Base-by-base conservation (phyloP, 805 yeast species). In the Maudiozyma turicensis region DNA sequence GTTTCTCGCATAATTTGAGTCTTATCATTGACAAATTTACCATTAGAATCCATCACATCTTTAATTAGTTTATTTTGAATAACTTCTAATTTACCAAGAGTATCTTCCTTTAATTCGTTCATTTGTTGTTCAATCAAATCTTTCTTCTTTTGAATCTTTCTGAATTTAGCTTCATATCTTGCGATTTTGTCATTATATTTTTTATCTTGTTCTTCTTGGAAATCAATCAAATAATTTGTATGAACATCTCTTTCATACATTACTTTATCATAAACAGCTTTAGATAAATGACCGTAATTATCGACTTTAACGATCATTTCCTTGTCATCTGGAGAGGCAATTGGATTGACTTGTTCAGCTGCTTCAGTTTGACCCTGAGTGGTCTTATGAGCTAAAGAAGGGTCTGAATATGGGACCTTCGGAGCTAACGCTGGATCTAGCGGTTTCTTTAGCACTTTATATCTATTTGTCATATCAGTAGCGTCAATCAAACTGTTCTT, bases 251-350 rank as follows among this genome's bases (percentile, higher is more conserved):
- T 53, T 7, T 63, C 59, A 43, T 57, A 61, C 9, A 52, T 44
- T 9, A 62, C 45, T 45, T 56, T 55, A 45, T 65, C 68, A 47
- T 60, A 59, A 5, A 65, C 54, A 1, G 63, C 59, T 48, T 60
- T 62, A 5, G 67, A 60, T 9, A 65, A 43, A 45, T 58, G 51
- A 8, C 64, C 63, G 39, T 56, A 54, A 8, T 57, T 53, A 9
- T 52, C 53, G 1, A 62, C 56, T 32, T 56, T 60, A 8, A 63
- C 61, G 5, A 65, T 50, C 20, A 48, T 35, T 50, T 65, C 69
- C 5, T 61, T 64, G 26, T 61, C 59, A 14, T 63, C 59, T 4
- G 66, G 65, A 13, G 65, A 55, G 2, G 68, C 67, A 11, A 54
- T 48, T 31, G 62, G 64, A 34, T 35, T 34, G 5, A 34, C 29